A percentile compares a stretch with the other conserved stretches of the same genome.
Evolutionary conservation across 352 stramenopile species (phyloP).

Genomic region (Chrysophaeum taylorii): DNA sequence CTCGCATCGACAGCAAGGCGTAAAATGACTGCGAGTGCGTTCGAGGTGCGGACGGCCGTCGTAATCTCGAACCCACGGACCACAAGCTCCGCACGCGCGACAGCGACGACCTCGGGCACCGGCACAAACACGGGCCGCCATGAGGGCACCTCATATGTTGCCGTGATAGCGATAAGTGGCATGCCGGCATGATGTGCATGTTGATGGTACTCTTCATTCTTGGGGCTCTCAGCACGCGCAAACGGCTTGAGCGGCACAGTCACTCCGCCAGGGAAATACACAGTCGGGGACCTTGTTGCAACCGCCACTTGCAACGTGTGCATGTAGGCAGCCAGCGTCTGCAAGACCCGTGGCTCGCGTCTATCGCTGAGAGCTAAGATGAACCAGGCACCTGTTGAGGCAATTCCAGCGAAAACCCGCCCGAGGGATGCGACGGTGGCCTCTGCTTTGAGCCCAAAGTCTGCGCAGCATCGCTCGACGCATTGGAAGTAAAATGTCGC

Average conservation of each 20-base stretch:
- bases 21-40: neutral
- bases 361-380: neutral
- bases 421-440: neutral
- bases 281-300: neutral
- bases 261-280: neutral
- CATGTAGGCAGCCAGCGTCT: neutral
- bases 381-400: neutral
- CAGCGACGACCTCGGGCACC: neutral
- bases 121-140: neutral
- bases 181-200: neutral
- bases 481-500: neutral
- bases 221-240: neutral
- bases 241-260: neutral
- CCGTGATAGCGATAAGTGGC: neutral
- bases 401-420: neutral
- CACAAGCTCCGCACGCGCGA: neutral
- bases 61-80: neutral
- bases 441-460: too few relatives aligned
- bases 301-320: neutral
- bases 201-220: neutral
- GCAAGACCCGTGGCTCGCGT: neutral
- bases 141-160: too few relatives aligned
- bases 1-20: neutral
- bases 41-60: neutral
- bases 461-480: too few relatives aligned